Evolutionary conservation across 345 rosid genomes (phyloP).

Genomic region (Gossypium turneri): DNA sequence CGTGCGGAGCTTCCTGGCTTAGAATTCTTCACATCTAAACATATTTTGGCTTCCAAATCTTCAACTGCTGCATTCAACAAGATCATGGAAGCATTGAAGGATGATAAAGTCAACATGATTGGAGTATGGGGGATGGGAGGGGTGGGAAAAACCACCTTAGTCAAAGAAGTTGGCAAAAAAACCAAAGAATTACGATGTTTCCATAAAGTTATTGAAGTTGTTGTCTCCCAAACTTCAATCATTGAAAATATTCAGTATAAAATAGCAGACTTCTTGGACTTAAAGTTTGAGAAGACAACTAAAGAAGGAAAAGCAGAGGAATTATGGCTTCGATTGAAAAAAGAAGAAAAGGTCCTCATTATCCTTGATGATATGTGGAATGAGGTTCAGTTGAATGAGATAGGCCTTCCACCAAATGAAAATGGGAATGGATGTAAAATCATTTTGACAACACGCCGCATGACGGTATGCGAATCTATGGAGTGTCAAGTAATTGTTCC

Average conservation of each 20-base stretch:
- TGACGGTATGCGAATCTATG: neutral
- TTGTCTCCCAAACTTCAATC: neutral
- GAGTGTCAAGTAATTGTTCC: neutral
- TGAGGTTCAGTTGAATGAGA: neutral
- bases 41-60: neutral
- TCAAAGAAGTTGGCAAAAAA: neutral
- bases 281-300: neutral
- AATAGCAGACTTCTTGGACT: neutral
- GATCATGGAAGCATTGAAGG: neutral
- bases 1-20: neutral
- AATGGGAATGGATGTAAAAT: neutral
- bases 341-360: neutral
- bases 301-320: neutral
- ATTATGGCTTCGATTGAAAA: neutral
- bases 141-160: slow-evolving; percentile 9
- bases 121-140: slow-evolving; percentile 14
- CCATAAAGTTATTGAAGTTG: neutral
- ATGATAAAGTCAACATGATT: neutral
- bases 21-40: neutral
- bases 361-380: neutral
- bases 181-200: neutral
- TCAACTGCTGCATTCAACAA: neutral
- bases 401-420: neutral
- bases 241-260: neutral
- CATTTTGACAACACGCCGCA: neutral